phyloP scores from a whole-genome alignment of 2,329 filamentous ascomycete species.

The Fusarium pininemorale region DNA sequence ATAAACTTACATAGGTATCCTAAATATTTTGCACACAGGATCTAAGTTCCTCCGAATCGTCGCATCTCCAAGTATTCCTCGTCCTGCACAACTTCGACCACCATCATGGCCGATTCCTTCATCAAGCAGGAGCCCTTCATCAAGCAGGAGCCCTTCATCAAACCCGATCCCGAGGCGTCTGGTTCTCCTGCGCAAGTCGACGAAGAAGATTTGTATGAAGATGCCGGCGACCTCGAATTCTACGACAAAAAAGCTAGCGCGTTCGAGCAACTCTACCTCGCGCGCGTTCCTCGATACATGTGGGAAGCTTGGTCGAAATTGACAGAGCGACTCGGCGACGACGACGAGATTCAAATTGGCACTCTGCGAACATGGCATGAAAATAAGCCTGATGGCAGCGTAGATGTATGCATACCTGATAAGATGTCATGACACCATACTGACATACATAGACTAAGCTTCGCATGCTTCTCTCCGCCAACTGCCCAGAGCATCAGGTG shows the following conservation, averaged over 20 bases:
- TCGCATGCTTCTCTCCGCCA: conserved; percentile 73
- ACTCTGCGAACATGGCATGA: conserved; percentile 72
- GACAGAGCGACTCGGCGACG: conserved; percentile 71
- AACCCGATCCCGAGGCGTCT: conserved; percentile 59
- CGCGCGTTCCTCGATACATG: conserved; percentile 80
- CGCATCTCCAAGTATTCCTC: not conserved
- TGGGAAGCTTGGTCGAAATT: conserved; percentile 78
- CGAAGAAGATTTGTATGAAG: conserved; percentile 75
- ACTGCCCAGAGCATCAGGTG: conserved; percentile 72
- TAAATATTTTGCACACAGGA: not conserved
- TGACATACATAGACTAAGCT: conserved; percentile 48
- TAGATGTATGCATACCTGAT: conserved; percentile 47
- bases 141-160: conserved; percentile 57
- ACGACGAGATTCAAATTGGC: conserved; percentile 83
- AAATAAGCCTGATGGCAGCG: conserved; percentile 61
- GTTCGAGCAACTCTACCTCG: conserved; percentile 70
- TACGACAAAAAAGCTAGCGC: conserved; percentile 55
- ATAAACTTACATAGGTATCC: not conserved
- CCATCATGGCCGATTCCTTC: conserved; percentile 49
- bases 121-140: conserved; percentile 58
- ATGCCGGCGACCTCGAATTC: conserved; percentile 66
- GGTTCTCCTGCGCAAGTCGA: conserved; percentile 55
- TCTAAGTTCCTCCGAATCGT: not conserved
- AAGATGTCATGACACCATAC: not conserved
- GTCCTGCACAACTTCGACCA: conserved; percentile 4